phyloP scores from a whole-genome alignment of 2,329 filamentous ascomycete genomes.

The Nannizziopsis arthrosporioides region DNA sequence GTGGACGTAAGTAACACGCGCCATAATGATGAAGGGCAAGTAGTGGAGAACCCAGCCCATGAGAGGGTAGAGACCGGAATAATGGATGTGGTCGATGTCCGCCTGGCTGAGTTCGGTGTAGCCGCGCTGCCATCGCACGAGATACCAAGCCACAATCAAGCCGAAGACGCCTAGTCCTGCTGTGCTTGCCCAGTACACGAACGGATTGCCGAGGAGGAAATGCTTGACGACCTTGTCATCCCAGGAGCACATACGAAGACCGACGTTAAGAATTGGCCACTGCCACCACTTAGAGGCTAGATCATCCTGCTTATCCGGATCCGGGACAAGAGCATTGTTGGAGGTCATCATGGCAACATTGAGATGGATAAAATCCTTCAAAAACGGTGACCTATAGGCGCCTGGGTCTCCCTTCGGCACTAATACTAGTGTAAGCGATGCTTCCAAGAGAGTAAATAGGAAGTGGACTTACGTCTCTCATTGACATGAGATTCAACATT shows the following conservation, averaged over 20 bases:
- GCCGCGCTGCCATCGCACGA: slow-evolving; percentile 90
- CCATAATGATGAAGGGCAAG: slow-evolving; percentile 92
- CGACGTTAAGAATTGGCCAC: slow-evolving; percentile 91
- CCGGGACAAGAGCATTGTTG: slow-evolving; percentile 94
- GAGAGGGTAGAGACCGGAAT: slow-evolving; percentile 79
- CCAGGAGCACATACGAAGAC: slow-evolving; percentile 97
- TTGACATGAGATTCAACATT: slow-evolving; percentile 94
- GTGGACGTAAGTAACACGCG: slow-evolving; percentile 95
- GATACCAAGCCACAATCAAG: slow-evolving; percentile 67
- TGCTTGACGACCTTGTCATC: slow-evolving; percentile 93
- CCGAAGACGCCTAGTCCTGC: slow-evolving; percentile 62
- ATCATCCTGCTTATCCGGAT: slow-evolving; percentile 98
- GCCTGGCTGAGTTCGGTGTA: slow-evolving; percentile 66
- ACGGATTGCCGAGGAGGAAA: slow-evolving; percentile 91
- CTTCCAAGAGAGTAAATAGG: neutral
- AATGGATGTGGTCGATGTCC: slow-evolving; percentile 91
- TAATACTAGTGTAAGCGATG: slow-evolving; percentile 27
- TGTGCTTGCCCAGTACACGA: slow-evolving; percentile 92
- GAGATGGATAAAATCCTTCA: slow-evolving; percentile 93
- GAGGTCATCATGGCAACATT: slow-evolving; percentile 99
- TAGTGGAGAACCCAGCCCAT: slow-evolving; percentile 96
- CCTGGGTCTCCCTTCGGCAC: slow-evolving; percentile 81
- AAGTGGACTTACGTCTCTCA: slow-evolving; percentile 61
- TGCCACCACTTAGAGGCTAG: slow-evolving; percentile 96
- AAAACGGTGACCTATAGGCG: slow-evolving; percentile 90